Conservation (phyloP, 2,329 filamentous ascomycete genomes). For the Calonectria fujianensis region DNA sequence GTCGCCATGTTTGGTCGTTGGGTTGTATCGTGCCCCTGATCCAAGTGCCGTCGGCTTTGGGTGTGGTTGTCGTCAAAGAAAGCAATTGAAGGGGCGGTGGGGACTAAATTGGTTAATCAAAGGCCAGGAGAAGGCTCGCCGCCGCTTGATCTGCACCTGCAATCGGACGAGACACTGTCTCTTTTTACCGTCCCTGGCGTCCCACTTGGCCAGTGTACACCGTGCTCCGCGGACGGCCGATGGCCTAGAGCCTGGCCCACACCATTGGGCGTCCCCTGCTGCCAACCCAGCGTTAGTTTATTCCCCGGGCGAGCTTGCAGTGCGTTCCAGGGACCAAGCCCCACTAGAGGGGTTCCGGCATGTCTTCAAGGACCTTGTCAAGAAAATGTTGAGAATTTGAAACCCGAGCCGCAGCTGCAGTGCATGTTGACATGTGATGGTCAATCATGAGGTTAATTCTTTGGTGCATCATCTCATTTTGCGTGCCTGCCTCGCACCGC, state of each 20-base stretch:
- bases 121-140: not conserved
- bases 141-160: not conserved
- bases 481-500: not conserved
- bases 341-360: conserved; percentile 2
- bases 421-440: conserved; percentile 21
- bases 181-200: conserved; percentile 12
- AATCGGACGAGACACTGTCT: conserved; percentile 17
- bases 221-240: conserved; percentile 29
- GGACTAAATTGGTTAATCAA: conserved; percentile 9
- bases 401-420: conserved; percentile 1
- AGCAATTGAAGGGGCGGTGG: conserved; percentile 28
- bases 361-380: not conserved
- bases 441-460: not conserved
- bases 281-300: not conserved
- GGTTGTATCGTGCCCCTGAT: conserved; percentile 19
- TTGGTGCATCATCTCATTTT: not conserved
- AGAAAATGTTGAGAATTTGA: conserved; percentile 17
- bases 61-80: not conserved
- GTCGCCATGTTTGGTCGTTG: conserved; percentile 53
- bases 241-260: conserved; percentile 18
- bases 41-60: not conserved
- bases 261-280: conserved; percentile 6
- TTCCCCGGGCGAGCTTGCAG: conserved; percentile 4
- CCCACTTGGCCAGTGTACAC: conserved; percentile 23
- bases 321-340: conserved; percentile 4